Percentiles rank a stretch among this genome's conserved stretches.
Conservation (phyloP, 495 filamentous ascomycete species). For the Penicillium parvum region DNA sequence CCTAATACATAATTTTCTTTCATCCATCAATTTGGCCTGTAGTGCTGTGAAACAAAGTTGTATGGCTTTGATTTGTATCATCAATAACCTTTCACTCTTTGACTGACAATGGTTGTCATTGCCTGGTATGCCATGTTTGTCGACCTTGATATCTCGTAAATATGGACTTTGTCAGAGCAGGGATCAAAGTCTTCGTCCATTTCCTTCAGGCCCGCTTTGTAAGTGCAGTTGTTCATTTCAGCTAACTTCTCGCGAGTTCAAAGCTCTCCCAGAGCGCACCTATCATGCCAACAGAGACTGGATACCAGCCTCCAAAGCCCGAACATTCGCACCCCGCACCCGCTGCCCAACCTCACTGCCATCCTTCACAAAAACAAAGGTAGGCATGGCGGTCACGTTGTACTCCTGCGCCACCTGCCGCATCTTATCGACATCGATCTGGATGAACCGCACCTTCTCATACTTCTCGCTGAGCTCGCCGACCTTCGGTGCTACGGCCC, state of each 20-base stretch:
- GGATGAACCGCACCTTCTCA: constrained; percentile 63
- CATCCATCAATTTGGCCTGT: not conserved
- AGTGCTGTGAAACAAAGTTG: not conserved
- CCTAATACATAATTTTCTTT: constrained; percentile 18
- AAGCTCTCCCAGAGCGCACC: not conserved
- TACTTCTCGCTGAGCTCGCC: constrained; percentile 36
- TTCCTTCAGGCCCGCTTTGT: too few relatives aligned
- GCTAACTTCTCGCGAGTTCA: not conserved
- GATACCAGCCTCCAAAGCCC: constrained; percentile 47
- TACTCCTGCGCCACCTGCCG: constrained; percentile 67
- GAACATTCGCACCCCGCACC: constrained; percentile 70
- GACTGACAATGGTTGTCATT: too few relatives aligned
- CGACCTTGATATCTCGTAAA: too few relatives aligned
- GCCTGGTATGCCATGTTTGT: too few relatives aligned
- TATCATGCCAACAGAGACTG: constrained; percentile 25
- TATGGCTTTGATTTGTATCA: too few relatives aligned
- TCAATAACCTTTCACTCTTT: too few relatives aligned
- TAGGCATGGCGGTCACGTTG: constrained; percentile 83
- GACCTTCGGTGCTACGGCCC: constrained; percentile 23
- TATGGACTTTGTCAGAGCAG: too few relatives aligned
- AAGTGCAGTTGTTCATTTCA: too few relatives aligned
- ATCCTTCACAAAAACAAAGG: constrained; percentile 75
- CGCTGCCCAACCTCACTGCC: constrained; percentile 54
- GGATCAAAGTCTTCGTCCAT: too few relatives aligned
- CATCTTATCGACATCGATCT: constrained; percentile 83